Conservation (phyloP, 1,284 basidiomycete genomes). For the Boletus holoroseus region DNA sequence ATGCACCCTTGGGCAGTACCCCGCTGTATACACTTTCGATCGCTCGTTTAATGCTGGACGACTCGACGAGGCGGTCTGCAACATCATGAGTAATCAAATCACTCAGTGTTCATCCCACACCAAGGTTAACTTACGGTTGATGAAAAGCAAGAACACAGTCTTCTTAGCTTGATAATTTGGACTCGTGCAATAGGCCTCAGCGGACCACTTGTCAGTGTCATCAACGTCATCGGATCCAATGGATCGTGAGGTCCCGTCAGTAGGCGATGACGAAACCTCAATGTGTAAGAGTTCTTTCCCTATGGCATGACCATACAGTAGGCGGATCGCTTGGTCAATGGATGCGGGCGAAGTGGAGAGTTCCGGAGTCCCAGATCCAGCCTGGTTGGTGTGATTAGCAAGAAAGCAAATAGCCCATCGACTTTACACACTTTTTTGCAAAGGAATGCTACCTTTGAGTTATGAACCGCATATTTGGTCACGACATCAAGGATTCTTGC, state of each 20-base stretch:
- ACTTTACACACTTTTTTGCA: conserved; percentile 76
- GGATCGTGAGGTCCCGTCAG: conserved; percentile 16
- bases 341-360: conserved; percentile 76
- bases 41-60: conserved; percentile 78
- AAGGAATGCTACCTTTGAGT: conserved; percentile 80
- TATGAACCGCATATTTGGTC: conserved; percentile 93
- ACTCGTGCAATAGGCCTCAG: conserved; percentile 77
- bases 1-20: conserved; percentile 87
- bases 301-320: conserved; percentile 78
- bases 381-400: conserved; percentile 39
- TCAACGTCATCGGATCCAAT: conserved; percentile 25
- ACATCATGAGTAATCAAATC: background rate
- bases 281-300: conserved; percentile 75
- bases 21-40: conserved; percentile 83
- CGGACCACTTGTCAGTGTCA: conserved; percentile 53
- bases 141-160: conserved; percentile 85
- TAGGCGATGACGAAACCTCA: conserved; percentile 36
- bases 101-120: background rate
- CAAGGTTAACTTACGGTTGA: conserved; percentile 73
- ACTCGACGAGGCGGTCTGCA: conserved; percentile 91
- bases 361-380: conserved; percentile 69
- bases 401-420: background rate
- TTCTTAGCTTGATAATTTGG: conserved; percentile 90
- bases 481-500: conserved; percentile 87
- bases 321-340: conserved; percentile 67